Evolutionary conservation across 805 yeast species (phyloP).

Genomic region (Kluyveromyces dobzhanskii): DNA sequence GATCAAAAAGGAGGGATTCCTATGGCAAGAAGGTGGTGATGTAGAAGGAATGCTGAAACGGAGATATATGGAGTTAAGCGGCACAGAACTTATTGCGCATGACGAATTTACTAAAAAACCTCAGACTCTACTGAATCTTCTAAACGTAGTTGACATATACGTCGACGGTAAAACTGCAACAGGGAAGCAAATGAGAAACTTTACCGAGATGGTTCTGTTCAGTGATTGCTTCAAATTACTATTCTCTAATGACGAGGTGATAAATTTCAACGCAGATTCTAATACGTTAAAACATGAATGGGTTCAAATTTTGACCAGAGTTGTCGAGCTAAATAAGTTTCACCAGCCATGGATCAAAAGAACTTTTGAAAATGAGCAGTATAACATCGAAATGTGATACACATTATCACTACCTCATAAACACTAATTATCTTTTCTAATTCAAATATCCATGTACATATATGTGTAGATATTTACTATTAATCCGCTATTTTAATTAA

Average conservation of each 20-base stretch:
- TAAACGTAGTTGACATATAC: constrained; percentile 43
- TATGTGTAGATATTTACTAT: too few species aligned
- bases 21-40: constrained; percentile 92
- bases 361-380: constrained; percentile 20
- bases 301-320: constrained; percentile 51
- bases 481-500: too few species aligned
- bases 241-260: constrained; percentile 73
- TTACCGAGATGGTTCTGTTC: constrained; percentile 62
- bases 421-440: too few species aligned
- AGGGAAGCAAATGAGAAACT: constrained; percentile 40
- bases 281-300: constrained; percentile 52
- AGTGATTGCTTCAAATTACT: constrained; percentile 68
- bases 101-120: constrained; percentile 62
- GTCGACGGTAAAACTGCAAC: constrained; percentile 25
- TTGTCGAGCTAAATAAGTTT: constrained; percentile 46
- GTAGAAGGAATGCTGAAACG: constrained; percentile 57
- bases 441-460: too few species aligned
- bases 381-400: background rate
- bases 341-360: constrained; percentile 57
- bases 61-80: constrained; percentile 66
- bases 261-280: constrained; percentile 80
- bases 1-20: constrained; percentile 49
- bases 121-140: constrained; percentile 66
- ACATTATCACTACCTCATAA: too few species aligned
- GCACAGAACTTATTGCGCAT: constrained; percentile 66